Base-by-base conservation (phyloP, 2,329 filamentous ascomycete species). In the Fulvia fulva region DNA sequence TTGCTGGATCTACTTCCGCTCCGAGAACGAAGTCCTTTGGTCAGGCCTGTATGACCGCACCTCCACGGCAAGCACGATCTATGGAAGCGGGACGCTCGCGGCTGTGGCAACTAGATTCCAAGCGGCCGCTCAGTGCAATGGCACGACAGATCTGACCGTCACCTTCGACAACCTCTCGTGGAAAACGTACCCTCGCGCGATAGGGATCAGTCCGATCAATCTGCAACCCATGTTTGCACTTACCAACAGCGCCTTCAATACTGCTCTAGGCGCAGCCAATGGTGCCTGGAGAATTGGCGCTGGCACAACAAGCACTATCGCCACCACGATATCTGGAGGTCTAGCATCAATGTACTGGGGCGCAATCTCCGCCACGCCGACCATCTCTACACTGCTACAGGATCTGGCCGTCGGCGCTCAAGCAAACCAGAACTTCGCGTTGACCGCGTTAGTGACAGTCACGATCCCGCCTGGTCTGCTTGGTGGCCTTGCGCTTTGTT, bases 11-110 rank as follows among this genome's bases (percentile, higher is more conserved):
- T 55, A 49, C 3, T 55, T 55, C 30, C 53, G 34, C 14, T 37
- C 53, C n/a, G 53, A 55, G n/a, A 41, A 55, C 16, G 53, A 55
- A 28, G 37, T 55, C 44, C 21, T 50, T n/a, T 49, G 53, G 43
- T 32, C 41, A 1, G 44, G 9, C 16, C 25, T 32, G 22, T 55
- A 55, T 26, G 32, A 50, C 28, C 43, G 45, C 23, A 34, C 14
- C n/a, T 55, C 53, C 9, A 21, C 43, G 11, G 28, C 44, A 14
- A 28, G 44, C 12, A 49, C 41, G 16, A 55, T 55, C 19, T 32
- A 37, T n/a, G 53, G 43, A 9, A 55, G 53, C 23, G 43, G 43
- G 8, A 49, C 45, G 7, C 43, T 55, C 26, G 45, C 32, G 19
- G 28, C 28, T 8, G 45, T 32, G 21, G 53, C 53, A 1, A 49